Conservation (phyloP, 805 yeast genomes). For the Tetrapisispora phaffii region DNA sequence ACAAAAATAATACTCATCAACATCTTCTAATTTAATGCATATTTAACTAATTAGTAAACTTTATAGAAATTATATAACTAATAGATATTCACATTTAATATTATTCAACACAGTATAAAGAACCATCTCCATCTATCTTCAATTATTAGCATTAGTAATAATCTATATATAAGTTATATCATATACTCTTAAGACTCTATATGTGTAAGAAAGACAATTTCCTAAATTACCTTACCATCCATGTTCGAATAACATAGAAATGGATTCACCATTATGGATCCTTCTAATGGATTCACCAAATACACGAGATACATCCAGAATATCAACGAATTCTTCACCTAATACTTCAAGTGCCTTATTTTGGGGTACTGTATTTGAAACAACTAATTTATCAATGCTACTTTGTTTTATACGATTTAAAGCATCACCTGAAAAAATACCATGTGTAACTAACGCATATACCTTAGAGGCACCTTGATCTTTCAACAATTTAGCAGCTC, state of each 20-base stretch:
- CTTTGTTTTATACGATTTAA: constrained; percentile 55
- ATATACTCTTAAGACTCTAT: not conserved
- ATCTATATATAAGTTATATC: not conserved
- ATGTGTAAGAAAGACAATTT: not conserved
- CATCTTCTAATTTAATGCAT: not conserved
- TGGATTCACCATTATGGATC: constrained; percentile 94
- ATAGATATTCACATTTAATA: not conserved
- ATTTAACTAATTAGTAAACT: not conserved
- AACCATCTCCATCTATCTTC: not conserved
- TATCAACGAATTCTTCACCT: constrained; percentile 54
- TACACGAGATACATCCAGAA: constrained; percentile 77
- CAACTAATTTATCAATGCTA: constrained; percentile 72
- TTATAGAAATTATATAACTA: not conserved
- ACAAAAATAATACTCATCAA: not conserved
- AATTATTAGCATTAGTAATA: no score
- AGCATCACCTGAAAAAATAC: constrained; percentile 88
- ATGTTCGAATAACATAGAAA: constrained; percentile 85
- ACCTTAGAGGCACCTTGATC: constrained; percentile 88
- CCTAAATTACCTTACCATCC: constrained; percentile 31
- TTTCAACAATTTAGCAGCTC: constrained; percentile 86
- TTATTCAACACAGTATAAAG: not conserved
- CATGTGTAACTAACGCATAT: constrained; percentile 85
- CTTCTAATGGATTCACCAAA: constrained; percentile 93
- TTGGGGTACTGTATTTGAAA: constrained; percentile 91
- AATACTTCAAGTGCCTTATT: constrained; percentile 40